A percentile compares a stretch with the other conserved stretches of the same genome.
These are phyloP conservation scores for Pseudocercospora cruenta DNA, from an alignment of 2,329 filamentous ascomycete species.

Conservation along the genomic window DNA sequence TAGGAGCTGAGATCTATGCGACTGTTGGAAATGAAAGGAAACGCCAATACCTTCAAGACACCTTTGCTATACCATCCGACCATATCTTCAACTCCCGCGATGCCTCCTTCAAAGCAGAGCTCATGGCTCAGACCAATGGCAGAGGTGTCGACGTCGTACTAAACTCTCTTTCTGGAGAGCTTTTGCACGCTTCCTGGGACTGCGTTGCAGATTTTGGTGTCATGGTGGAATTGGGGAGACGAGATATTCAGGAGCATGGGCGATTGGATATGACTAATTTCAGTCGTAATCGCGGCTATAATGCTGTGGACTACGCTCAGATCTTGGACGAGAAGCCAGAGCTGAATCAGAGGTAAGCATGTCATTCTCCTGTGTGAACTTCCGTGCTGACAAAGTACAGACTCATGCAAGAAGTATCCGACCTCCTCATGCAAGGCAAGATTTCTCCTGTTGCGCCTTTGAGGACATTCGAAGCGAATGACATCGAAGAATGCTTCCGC, in stretches of 20 bases:
- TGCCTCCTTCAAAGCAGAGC: slow-evolving; percentile 29
- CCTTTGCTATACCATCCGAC: slow-evolving; percentile 29
- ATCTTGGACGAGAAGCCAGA: neutral
- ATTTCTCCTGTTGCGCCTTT: slow-evolving; percentile 13
- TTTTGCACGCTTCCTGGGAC: slow-evolving; percentile 34
- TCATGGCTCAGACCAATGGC: slow-evolving; percentile 33
- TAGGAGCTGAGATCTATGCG: slow-evolving; percentile 33
- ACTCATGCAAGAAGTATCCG: neutral
- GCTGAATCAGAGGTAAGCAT: neutral
- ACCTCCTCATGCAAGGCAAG: slow-evolving; percentile 1
- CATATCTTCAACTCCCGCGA: slow-evolving; percentile 38
- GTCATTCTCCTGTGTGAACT: too few relatives aligned
- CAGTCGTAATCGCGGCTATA: slow-evolving; percentile 18
- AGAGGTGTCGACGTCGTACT: slow-evolving; percentile 41
- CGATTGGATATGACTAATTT: slow-evolving; percentile 27
- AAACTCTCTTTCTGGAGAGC: slow-evolving; percentile 34
- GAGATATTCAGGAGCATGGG: slow-evolving; percentile 20
- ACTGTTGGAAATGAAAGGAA: slow-evolving; percentile 35
- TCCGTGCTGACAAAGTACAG: too few relatives aligned
- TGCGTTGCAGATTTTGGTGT: slow-evolving; percentile 36
- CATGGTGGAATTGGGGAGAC: slow-evolving; percentile 37
- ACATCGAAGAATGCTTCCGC: slow-evolving; percentile 21
- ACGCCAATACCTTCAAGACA: slow-evolving; percentile 24
- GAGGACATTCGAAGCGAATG: slow-evolving; percentile 6
- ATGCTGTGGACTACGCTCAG: slow-evolving; percentile 18